Base-by-base conservation (phyloP, 495 filamentous ascomycete genomes). In the Neurospora terricola region DNA sequence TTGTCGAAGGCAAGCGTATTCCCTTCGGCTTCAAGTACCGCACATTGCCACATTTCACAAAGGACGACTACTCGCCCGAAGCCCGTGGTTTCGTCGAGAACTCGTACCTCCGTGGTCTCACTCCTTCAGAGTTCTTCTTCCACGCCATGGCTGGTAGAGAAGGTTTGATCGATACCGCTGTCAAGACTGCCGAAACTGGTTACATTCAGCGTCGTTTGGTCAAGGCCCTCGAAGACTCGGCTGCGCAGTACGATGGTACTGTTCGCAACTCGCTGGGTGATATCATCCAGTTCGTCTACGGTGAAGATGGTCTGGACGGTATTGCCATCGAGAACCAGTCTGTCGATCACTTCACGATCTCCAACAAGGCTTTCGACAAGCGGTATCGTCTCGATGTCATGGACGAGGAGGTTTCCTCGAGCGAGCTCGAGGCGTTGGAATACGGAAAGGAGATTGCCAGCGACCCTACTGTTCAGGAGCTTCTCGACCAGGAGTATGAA, bases 131-230 rank as follows among this genome's bases (percentile, higher is more conserved):
- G 77, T 99, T 98, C 82, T 99, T 97, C 86, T 99, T 99, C 87
- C 96, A 99, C 85, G 96, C 96, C 76, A 99, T 99, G 96, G 96
- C 96, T 84, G 96, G 96, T 92, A 91, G 96, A 84, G 96, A 99
- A 83, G 96, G 96, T 96, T 86, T 99, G 66, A 99, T 99, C 77
- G 96, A 99, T 88, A 99, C 96, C 27, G 96, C 96, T 77, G 96
- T 99, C 80, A 99, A 99, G 87, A 99, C 96, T 73, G 96, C 96
- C 40, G 96, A 99, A 79, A 99, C 96, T 54, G 96, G 96, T 83
- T 99, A 99, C 81, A 98, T 99, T 75, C 96, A 99, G 83, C 93
- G 96, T 82, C 92, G 96, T 83, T 87, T 99, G 43, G 96, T 99
- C 79, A 99, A 99, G 82, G 96, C 96, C 11, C 86, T 99, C 30